These are phyloP conservation scores for Paulownia fortunei DNA, from an alignment of 257 asterid genomes.

Conservation along the genomic window DNA sequence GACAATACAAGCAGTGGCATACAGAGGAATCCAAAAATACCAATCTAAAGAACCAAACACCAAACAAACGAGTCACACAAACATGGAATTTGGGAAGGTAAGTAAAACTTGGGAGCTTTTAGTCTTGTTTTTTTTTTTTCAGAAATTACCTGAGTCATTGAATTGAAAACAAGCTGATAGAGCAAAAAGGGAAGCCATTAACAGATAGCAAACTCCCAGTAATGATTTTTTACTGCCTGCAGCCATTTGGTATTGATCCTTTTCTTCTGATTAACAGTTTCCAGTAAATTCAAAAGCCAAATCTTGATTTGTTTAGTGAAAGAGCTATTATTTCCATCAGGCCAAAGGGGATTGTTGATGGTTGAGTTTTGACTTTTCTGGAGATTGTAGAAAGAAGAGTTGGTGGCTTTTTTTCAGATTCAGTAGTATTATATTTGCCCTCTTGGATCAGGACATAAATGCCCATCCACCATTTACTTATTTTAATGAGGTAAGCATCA, in stretches of 20 bases:
- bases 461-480: not conserved
- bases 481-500: not conserved
- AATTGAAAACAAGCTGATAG: constrained; percentile 47
- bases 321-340: not conserved
- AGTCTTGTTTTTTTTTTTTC: too few species aligned
- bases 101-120: not conserved
- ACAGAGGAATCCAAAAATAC: constrained; percentile 56
- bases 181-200: constrained; percentile 49
- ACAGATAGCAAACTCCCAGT: constrained; percentile 30
- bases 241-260: constrained; percentile 29
- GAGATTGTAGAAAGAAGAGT: not conserved
- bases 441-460: not conserved
- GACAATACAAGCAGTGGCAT: constrained; percentile 36
- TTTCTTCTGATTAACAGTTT: not conserved
- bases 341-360: not conserved
- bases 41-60: constrained; percentile 37
- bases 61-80: not conserved
- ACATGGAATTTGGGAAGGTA: not conserved
- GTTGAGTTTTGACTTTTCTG: constrained; percentile 23
- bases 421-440: constrained; percentile 10
- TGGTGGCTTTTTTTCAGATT: not conserved
- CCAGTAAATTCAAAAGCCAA: not conserved
- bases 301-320: not conserved
- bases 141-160: constrained; percentile 45
- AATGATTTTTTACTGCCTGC: constrained; percentile 8